Base-by-base conservation (phyloP, 2,329 filamentous ascomycete species). In the Leptographium flavum region DNA sequence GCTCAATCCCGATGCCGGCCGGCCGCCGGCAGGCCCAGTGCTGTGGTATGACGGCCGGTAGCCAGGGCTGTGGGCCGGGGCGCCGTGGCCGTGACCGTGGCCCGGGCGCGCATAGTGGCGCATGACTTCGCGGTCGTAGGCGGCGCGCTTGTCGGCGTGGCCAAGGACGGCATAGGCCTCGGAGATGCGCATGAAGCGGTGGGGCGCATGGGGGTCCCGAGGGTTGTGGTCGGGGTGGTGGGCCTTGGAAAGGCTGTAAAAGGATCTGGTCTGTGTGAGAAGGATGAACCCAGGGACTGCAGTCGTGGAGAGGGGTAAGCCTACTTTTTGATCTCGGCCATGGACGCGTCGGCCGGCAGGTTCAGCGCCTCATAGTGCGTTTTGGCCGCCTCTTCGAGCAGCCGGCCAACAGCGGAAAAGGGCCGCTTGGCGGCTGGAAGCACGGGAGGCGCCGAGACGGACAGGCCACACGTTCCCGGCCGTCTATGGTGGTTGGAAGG, bases 201-300 rank as follows among this genome's bases (percentile, higher is more conserved):
- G 66, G 4, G 79, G 70, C 50, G 88, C 83, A 47, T 66, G 59
- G 5, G 84, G 82, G 63, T 94, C 82, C 54, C 74, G 59, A 49
- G 73, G 85, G 69, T 96, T 93, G 59, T 80, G 79, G 70, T 98
- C 92, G 1, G 92, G 92, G 63, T 98, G 92, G 71, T 94, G 82
- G 45, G 74, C 67, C 65, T 95, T 94, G 58, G 87, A 94, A 60
- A 96, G 83, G 49, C 73, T 65, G 71, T 95, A 96, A 74, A 95
- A 98, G 53, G 76, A 76, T 56, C 75, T 80, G 47, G 25, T 0
- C 5, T 1, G 43, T 33, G n/a, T 8, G 28, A 27, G 11, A 36
- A 21, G 25, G 22, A 19, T 28, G 11, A 27, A 39, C 15, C 5
- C 32, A 19, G 5, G 15, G 15, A 4, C 17, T n/a, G 14, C 5